These are phyloP conservation scores for Glomus cerebriforme DNA, from an alignment of 192 early-diverging fungal genomes.

Conservation along the genomic window DNA sequence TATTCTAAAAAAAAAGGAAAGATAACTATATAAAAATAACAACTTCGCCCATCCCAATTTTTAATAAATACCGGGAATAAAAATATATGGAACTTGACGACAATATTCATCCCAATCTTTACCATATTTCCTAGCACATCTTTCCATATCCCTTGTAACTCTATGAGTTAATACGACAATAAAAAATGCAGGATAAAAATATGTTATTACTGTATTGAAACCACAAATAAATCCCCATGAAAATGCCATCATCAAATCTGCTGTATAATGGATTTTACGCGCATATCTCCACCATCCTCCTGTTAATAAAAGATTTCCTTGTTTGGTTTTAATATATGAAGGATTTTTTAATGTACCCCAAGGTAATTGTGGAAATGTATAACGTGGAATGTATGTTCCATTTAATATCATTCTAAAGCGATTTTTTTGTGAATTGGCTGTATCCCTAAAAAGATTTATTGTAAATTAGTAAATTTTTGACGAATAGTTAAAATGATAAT, in stretches of 20 bases:
- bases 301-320: conserved; percentile 60
- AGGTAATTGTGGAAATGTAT: conserved; percentile 51
- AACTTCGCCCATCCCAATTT: too few species aligned
- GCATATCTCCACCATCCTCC: conserved; percentile 76
- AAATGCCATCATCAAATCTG: conserved; percentile 85
- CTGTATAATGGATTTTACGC: conserved; percentile 74
- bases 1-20: too few species aligned
- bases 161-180: conserved; percentile 80
- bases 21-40: too few species aligned
- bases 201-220: conserved; percentile 75
- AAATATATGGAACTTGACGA: conserved; percentile 71
- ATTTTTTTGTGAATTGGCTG: conserved; percentile 58
- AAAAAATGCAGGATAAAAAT: conserved; percentile 92
- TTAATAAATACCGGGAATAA: conserved; percentile 75
- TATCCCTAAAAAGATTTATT: conserved; percentile 37
- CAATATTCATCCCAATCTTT: conserved; percentile 87
- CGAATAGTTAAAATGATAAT: neutral
- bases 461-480: too few species aligned
- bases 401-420: conserved; percentile 50
- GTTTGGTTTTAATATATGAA: conserved; percentile 63
- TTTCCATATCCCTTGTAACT: conserved; percentile 78
- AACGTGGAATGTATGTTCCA: conserved; percentile 45
- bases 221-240: conserved; percentile 85
- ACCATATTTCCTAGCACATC: conserved; percentile 86
- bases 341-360: conserved; percentile 60